Evolutionary conservation across 2,329 filamentous ascomycete genomes (phyloP).

Genomic region (Talaromyces albobiverticillius): DNA sequence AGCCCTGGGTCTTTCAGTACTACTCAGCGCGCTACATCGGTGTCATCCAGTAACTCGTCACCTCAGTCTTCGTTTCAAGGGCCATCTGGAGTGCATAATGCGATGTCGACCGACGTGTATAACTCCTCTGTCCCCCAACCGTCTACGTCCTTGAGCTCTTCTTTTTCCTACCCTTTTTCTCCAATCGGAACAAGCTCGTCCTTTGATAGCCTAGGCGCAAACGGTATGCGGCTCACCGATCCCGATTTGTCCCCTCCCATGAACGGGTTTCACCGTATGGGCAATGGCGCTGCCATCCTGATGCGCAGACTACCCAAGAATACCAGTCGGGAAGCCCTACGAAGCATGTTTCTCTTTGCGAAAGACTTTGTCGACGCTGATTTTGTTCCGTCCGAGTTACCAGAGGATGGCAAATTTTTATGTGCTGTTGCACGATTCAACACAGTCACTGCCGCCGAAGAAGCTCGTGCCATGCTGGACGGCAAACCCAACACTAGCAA

Average conservation of each 20-base stretch:
- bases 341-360: constrained; percentile 64
- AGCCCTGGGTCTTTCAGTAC: constrained; percentile 40
- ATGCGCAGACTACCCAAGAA: constrained; percentile 60
- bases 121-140: constrained; percentile 36
- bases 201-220: constrained; percentile 30
- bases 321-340: constrained; percentile 57
- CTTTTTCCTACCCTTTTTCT: constrained; percentile 38
- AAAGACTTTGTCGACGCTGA: constrained; percentile 61
- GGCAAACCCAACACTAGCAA: constrained; percentile 62
- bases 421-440: constrained; percentile 60
- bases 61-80: constrained; percentile 34
- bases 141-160: constrained; percentile 29
- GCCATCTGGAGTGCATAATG: constrained; percentile 39
- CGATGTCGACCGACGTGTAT: constrained; percentile 44
- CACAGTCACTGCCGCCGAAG: constrained; percentile 55
- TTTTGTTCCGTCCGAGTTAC: constrained; percentile 53
- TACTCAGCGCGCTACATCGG: constrained; percentile 37
- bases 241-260: constrained; percentile 34
- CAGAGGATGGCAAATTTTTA: constrained; percentile 56
- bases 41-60: constrained; percentile 39
- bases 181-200: constrained; percentile 35
- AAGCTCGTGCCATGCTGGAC: constrained; percentile 58
- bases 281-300: constrained; percentile 44
- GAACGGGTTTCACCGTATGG: constrained; percentile 32
- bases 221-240: constrained; percentile 34